Percentiles rank a stretch among this genome's conserved stretches.
Conservation (phyloP, 1,284 basidiomycete species). For the Mycena citricolor region DNA sequence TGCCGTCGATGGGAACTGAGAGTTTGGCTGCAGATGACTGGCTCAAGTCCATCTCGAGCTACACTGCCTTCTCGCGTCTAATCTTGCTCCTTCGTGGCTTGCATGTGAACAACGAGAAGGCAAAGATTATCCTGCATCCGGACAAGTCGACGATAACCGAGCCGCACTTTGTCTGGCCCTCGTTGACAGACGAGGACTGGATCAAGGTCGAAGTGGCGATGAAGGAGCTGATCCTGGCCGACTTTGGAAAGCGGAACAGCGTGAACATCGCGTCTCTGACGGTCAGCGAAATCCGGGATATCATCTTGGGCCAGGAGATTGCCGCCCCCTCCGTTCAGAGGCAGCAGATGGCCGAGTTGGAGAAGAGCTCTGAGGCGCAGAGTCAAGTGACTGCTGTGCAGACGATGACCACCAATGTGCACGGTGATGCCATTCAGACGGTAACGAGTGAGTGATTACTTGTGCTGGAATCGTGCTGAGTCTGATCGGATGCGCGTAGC, state of each 20-base stretch:
- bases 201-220: conserved; percentile 99
- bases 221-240: conserved; percentile 90
- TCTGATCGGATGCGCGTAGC: conserved; percentile 42
- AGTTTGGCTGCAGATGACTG: conserved; percentile 77
- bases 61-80: conserved; percentile 97
- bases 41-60: conserved; percentile 98
- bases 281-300: conserved; percentile 93
- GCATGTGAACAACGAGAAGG: conserved; percentile 99
- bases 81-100: conserved; percentile 94
- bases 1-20: conserved; percentile 62
- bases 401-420: conserved; percentile 96
- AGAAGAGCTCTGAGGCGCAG: conserved; percentile 94
- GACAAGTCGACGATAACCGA: conserved; percentile 96
- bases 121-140: conserved; percentile 91
- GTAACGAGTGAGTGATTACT: conserved; percentile 73
- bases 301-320: conserved; percentile 97
- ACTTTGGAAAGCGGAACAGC: conserved; percentile 98
- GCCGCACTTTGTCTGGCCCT: conserved; percentile 98
- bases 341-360: conserved; percentile 99
- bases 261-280: conserved; percentile 99
- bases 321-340: conserved; percentile 90
- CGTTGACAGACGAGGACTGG: conserved; percentile 95
- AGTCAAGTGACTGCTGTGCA: conserved; percentile 96
- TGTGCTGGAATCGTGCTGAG: conserved; percentile 3
- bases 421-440: conserved; percentile 95